Evolutionary conservation across 2,329 filamentous ascomycete species (phyloP), one percentile per base, ranked within the genome.

Genomic region (Dothideomycetes sp.): DNA sequence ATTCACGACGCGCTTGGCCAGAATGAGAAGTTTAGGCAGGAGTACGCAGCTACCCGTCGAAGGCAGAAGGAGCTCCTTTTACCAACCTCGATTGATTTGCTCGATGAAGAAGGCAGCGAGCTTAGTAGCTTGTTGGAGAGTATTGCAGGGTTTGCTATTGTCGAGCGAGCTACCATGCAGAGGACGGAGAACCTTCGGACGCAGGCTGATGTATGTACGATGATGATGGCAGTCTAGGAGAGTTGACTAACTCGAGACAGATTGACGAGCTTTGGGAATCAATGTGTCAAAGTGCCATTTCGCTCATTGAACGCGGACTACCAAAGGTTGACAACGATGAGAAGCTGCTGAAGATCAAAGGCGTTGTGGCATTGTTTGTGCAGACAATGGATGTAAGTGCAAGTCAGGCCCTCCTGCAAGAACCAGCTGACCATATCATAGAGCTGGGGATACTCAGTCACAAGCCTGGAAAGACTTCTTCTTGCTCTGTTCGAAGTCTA

Each of bases 201-300:
- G 19, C 67, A 77, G 9, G 76, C 84, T 48, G 91, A 98, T 65
- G 88, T 89, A 59, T 60, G 75, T 55, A 11, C 12, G 32, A 14
- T 16, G 18, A 4, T 17, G 10, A 19, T 44, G 19, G 9, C 3
- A 15, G 17, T 14, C n/a, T 24, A 19, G 49, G 11, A n/a, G 47
- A 34, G 49, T 24, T 33, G 19, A 5, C 19, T 18, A 10, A 29
- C 19, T 34, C 7, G 4, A 9, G 37, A 9, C 19, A 88, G 83
- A 79, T 95, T n/a, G 91, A 98, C 55, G 91, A 96, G 61, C 68
- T 98, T 2, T 98, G 91, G 91, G 89, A 96, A 53, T 95, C 88
- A 0, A 91, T 96, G 84, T 96, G 89, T 55, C 84, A 88, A 53
- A 79, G 81, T 33, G 81, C 85, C 1, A 86, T 96, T 49, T 74